phyloP scores from a whole-genome alignment of 2,329 filamentous ascomycete species.

The Penicillium hesseltinei region DNA sequence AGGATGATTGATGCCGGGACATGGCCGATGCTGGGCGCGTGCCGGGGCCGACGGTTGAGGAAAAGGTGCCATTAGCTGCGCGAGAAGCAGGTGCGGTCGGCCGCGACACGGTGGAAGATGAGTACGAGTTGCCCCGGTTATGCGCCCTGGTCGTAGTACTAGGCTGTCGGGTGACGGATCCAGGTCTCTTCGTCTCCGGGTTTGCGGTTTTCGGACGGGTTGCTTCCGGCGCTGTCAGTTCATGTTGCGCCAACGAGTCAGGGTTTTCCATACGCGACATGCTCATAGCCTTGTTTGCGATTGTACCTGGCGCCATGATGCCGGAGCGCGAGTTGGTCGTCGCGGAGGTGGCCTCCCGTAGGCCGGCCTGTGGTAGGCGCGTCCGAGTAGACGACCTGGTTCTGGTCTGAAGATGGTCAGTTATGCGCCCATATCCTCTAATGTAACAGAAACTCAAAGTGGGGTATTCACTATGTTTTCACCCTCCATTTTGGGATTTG shows the following conservation, averaged over 20 bases:
- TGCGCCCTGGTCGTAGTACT: conserved; percentile 44
- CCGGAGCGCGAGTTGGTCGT: conserved; percentile 53
- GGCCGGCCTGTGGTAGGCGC: conserved; percentile 35
- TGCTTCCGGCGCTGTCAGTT: conserved; percentile 43
- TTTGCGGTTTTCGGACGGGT: conserved; percentile 51
- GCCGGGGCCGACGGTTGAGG: conserved; percentile 57
- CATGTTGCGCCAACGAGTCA: conserved; percentile 4
- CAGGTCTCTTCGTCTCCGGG: conserved; percentile 40
- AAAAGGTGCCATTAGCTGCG: conserved; percentile 51
- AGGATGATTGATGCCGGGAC: conserved; percentile 54
- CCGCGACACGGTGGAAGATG: conserved; percentile 39
- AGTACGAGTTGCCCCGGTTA: conserved; percentile 37
- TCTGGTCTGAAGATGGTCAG: conserved; percentile 23
- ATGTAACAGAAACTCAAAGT: neutral
- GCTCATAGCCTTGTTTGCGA: conserved; percentile 51
- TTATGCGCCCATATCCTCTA: neutral
- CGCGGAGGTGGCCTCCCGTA: conserved; percentile 53
- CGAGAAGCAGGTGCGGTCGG: conserved; percentile 46
- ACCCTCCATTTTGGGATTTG: conserved; percentile 32
- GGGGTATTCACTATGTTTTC: conserved; percentile 31
- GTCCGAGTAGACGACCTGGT: conserved; percentile 27
- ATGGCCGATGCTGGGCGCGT: conserved; percentile 47
- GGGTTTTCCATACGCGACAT: conserved; percentile 32
- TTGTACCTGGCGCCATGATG: conserved; percentile 46
- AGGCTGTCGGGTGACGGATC: conserved; percentile 31